A percentile compares a stretch with the other conserved stretches of the same genome.
These are phyloP conservation scores for Dendrothele bispora DNA, from an alignment of 768 basidiomycete species.

Conservation along the genomic window DNA sequence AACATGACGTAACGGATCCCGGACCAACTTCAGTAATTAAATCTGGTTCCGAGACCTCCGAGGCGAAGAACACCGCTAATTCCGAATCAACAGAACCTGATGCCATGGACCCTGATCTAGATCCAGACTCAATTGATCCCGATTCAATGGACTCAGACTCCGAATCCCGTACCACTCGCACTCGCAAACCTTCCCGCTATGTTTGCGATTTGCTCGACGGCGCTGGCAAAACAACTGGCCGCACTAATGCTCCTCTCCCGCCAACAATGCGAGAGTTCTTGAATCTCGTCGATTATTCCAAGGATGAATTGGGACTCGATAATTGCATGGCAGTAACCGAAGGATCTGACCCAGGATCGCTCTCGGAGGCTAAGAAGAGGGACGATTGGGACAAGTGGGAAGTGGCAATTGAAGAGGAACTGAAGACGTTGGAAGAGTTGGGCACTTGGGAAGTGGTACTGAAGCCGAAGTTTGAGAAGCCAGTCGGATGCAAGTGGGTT, in stretches of 20 bases:
- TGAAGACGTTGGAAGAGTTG: conserved; percentile 17
- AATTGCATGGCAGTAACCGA: conserved; percentile 17
- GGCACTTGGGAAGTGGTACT: conserved; percentile 21
- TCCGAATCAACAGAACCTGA: too few relatives aligned
- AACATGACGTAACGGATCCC: neutral
- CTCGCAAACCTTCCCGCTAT: neutral
- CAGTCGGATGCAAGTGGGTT: conserved; percentile 20
- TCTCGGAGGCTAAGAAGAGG: conserved; percentile 1
- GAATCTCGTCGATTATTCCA: neutral
- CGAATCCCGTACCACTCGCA: neutral
- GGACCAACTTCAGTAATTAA: neutral
- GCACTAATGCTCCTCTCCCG: neutral
- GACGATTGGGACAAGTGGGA: conserved; percentile 16
- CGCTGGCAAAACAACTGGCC: neutral
- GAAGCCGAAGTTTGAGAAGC: conserved; percentile 7
- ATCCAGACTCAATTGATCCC: too few relatives aligned
- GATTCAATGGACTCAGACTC: neutral
- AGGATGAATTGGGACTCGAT: conserved; percentile 20
- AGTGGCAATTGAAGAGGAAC: conserved; percentile 9
- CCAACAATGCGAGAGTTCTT: neutral
- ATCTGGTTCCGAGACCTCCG: neutral
- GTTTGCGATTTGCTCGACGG: neutral
- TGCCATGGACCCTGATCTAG: too few relatives aligned
- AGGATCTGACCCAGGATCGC: conserved; percentile 6
- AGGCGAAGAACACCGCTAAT: too few relatives aligned